phyloP scores from a whole-genome alignment of 306 rosid species.

The Hippophae rhamnoides region DNA sequence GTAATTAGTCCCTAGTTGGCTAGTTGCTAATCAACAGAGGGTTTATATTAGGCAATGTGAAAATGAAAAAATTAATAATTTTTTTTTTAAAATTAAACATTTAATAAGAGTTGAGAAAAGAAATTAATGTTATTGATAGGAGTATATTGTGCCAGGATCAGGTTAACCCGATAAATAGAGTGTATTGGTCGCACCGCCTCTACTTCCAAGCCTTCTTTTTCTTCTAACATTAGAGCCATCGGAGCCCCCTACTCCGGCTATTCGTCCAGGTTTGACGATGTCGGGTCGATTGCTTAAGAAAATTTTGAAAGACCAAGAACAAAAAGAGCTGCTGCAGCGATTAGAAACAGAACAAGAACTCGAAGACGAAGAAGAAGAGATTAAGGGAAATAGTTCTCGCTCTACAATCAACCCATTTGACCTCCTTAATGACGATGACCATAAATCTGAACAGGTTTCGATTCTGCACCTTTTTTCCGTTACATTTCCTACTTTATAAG shows the following conservation, averaged over 20 bases:
- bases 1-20: too few relatives aligned
- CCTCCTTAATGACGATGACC: conserved; percentile 37
- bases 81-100: too few relatives aligned
- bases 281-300: conserved; percentile 58
- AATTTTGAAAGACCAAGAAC: conserved; percentile 47
- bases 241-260: too few relatives aligned
- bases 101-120: too few relatives aligned
- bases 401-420: conserved; percentile 59
- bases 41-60: too few relatives aligned
- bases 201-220: too few relatives aligned
- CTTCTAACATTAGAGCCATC: too few relatives aligned
- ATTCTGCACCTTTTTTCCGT: background rate
- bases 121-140: too few relatives aligned
- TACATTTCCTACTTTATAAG: background rate
- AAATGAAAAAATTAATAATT: too few relatives aligned
- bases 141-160: background rate
- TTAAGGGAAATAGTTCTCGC: conserved; percentile 23
- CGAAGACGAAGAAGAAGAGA: conserved; percentile 12
- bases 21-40: background rate
- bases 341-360: conserved; percentile 25
- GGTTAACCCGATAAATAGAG: too few relatives aligned
- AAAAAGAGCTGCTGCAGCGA: background rate
- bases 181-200: too few relatives aligned
- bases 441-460: conserved; percentile 40
- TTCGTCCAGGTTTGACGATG: conserved; percentile 25